Evolutionary conservation across 148 eudicot genomes (phyloP).

Genomic region (Salicornia ramosissima): DNA sequence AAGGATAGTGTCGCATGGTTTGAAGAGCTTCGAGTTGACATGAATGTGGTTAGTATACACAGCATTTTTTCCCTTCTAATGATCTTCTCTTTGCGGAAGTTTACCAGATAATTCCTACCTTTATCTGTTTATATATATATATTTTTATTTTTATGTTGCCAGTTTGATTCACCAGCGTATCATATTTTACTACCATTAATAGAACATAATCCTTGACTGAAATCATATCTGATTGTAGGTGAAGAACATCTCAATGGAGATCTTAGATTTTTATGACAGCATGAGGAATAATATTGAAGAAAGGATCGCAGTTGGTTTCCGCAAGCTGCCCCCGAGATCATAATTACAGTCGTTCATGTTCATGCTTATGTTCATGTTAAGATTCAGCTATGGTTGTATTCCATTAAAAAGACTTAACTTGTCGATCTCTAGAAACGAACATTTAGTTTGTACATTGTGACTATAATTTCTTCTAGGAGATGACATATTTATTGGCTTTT

Average conservation of each 20-base stretch:
- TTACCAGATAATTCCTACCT: background rate
- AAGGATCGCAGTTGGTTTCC: slow-evolving; percentile 53
- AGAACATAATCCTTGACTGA: background rate
- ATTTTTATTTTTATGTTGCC: too few species aligned
- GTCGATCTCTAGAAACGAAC: background rate
- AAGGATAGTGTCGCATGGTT: slow-evolving; percentile 90
- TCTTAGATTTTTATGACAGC: slow-evolving; percentile 80
- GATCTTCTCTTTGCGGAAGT: background rate
- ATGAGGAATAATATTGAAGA: slow-evolving; percentile 68
- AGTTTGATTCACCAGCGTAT: too few species aligned
- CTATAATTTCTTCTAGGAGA: background rate
- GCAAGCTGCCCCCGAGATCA: slow-evolving; percentile 48
- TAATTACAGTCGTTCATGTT: slow-evolving; percentile 10
- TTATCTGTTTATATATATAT: too few species aligned
- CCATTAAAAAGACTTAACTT: background rate
- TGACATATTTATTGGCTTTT: too few species aligned
- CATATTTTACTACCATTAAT: background rate
- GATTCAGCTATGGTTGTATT: slow-evolving; percentile 10
- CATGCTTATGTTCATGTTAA: background rate
- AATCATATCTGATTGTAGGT: slow-evolving; percentile 42
- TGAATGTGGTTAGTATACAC: slow-evolving; percentile 70
- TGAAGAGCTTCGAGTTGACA: slow-evolving; percentile 97
- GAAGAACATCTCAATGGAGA: slow-evolving; percentile 95
- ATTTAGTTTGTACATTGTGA: background rate
- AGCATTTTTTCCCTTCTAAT: background rate